These are phyloP conservation scores for Penicillium sp. DNA, from an alignment of 2,329 filamentous ascomycete genomes.

Conservation along the genomic window DNA sequence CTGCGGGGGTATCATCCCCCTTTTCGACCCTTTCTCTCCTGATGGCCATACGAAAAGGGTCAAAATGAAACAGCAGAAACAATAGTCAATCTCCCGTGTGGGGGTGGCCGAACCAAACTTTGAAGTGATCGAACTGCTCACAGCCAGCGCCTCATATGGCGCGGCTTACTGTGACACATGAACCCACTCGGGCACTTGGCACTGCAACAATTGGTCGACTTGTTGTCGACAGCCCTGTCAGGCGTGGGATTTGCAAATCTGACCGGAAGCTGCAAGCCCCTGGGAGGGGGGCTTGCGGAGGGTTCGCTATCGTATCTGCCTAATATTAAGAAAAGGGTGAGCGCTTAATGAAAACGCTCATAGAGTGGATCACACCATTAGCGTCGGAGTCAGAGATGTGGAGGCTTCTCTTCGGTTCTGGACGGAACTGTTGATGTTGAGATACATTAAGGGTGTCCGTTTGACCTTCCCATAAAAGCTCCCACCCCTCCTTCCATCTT, in stretches of 20 bases:
- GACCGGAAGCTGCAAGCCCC: not conserved
- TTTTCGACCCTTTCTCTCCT: not conserved
- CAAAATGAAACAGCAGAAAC: not conserved
- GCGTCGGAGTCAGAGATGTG: slow-evolving; percentile 1
- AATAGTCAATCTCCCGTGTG: slow-evolving; percentile 8
- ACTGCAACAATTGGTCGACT: not conserved
- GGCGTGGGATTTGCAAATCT: slow-evolving; percentile 6
- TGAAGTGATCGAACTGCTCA: not conserved
- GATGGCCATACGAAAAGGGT: not conserved
- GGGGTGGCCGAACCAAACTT: not conserved
- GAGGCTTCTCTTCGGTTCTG: slow-evolving; percentile 14
- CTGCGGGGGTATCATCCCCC: not conserved
- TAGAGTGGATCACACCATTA: slow-evolving; percentile 6
- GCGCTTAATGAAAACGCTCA: slow-evolving; percentile 16
- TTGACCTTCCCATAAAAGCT: slow-evolving; percentile 14
- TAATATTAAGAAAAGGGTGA: slow-evolving; percentile 3
- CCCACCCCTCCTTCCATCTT: not conserved
- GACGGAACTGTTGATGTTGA: slow-evolving; percentile 11
- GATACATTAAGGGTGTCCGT: slow-evolving; percentile 4
- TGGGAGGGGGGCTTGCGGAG: slow-evolving; percentile 5
- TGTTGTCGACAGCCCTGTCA: slow-evolving; percentile 3
- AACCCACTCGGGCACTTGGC: slow-evolving; percentile 4
- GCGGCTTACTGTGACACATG: slow-evolving; percentile 1
- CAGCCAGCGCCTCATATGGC: not conserved
- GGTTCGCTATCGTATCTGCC: slow-evolving; percentile 16